Base-by-base conservation (phyloP, 106 monocot genomes). In the Iris macrosiphon region DNA sequence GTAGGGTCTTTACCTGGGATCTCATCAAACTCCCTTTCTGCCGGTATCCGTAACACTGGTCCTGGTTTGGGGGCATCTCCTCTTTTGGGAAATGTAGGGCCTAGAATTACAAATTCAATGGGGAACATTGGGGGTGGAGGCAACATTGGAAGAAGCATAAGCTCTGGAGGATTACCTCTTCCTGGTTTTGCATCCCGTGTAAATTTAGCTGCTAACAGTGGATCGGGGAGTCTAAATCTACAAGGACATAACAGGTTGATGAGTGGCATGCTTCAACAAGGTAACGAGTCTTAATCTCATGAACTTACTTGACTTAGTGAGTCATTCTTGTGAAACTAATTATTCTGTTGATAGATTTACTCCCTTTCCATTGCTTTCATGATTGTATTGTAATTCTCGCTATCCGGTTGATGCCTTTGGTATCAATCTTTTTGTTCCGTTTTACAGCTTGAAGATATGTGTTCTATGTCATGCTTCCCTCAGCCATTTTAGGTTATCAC, bases 251-350 rank as follows among this genome's bases (percentile, higher is more conserved):
- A 78, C 49, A 57, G 84, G 44, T 24, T 93, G 53, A 98, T 90
- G 59, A 52, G 83, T 64, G 77, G 89, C 55, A 86, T 98, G 71
- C 86, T 90, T 79, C 89, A 89, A 40, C 95, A 96, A 83, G 96
- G 96, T 98, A 86, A 32, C 16, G 46, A n/a, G 34, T 35, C 34
- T 35, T 35, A 35, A 35, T 10, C 34, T 35, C n/a, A n/a, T n/a
- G n/a, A n/a, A n/a, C n/a, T n/a, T n/a, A n/a, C n/a, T n/a, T 4
- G 37, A 31, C 23, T 54, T 22, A 18, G 23, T 4, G 10, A 23
- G n/a, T n/a, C n/a, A n/a, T n/a, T n/a, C n/a, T n/a, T n/a, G n/a
- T n/a, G n/a, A n/a, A n/a, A n/a, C n/a, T n/a, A n/a, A n/a, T n/a
- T n/a, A n/a, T n/a, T n/a, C n/a, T n/a, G n/a, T n/a, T n/a, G n/a